Percentiles rank a stretch among this genome's conserved stretches.
Evolutionary conservation across 495 filamentous ascomycete species (phyloP).

Genomic region (Delitschia confertaspora): DNA sequence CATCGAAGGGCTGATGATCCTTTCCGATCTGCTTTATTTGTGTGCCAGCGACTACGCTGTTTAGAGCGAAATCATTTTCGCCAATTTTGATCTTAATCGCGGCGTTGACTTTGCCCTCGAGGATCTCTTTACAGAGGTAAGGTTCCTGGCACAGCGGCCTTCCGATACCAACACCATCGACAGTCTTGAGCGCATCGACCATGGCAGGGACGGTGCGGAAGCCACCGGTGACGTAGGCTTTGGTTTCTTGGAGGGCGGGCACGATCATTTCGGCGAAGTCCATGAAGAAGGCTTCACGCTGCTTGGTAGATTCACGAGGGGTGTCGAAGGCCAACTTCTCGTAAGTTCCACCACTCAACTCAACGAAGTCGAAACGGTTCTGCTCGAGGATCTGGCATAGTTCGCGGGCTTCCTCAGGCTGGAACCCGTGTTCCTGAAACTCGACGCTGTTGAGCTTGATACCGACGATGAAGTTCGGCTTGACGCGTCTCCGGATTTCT

Average conservation of each 20-base stretch:
- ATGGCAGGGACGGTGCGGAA: slow-evolving; percentile 53
- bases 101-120: slow-evolving; percentile 9
- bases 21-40: slow-evolving; percentile 15
- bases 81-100: slow-evolving; percentile 10
- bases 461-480: slow-evolving; percentile 47
- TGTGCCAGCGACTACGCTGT: slow-evolving; percentile 3
- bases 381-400: slow-evolving; percentile 49
- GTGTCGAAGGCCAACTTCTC: slow-evolving; percentile 47
- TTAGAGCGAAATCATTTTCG: slow-evolving; percentile 8
- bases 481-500: slow-evolving; percentile 39
- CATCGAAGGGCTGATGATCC: slow-evolving; percentile 13
- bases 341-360: slow-evolving; percentile 58
- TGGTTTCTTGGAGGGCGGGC: slow-evolving; percentile 46
- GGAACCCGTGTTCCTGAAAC: slow-evolving; percentile 53
- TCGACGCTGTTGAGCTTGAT: slow-evolving; percentile 65
- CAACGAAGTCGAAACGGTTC: slow-evolving; percentile 53
- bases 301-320: slow-evolving; percentile 45
- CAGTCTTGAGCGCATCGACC: slow-evolving; percentile 43
- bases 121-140: slow-evolving; percentile 9
- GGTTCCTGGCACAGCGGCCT: slow-evolving; percentile 20
- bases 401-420: slow-evolving; percentile 46
- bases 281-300: slow-evolving; percentile 57
- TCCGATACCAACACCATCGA: slow-evolving; percentile 24
- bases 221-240: slow-evolving; percentile 54
- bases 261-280: slow-evolving; percentile 55